Conservation (phyloP, 2,329 filamentous ascomycete genomes). For the Raffaelea albimanens region DNA sequence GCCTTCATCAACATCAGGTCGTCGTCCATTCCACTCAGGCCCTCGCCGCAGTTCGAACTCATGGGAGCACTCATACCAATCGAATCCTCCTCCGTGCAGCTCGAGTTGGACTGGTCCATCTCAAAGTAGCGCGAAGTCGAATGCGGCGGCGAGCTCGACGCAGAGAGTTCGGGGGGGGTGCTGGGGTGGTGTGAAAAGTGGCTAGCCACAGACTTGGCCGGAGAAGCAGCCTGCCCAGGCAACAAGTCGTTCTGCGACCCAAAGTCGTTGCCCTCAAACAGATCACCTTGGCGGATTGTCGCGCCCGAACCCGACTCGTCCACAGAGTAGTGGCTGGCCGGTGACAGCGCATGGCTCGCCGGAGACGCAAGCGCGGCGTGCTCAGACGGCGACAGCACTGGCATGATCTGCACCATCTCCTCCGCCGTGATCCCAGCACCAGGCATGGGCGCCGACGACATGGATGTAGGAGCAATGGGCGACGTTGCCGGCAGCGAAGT, state of each 20-base stretch:
- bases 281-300: too few species aligned
- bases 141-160: slow-evolving; percentile 47
- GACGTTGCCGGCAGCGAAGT: slow-evolving; percentile 15
- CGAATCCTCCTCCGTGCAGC: slow-evolving; percentile 17
- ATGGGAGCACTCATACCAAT: slow-evolving; percentile 22
- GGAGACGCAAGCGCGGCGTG: slow-evolving; percentile 25
- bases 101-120: slow-evolving; percentile 31
- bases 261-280: slow-evolving; percentile 1
- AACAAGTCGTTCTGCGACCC: slow-evolving; percentile 10
- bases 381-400: slow-evolving; percentile 15
- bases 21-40: slow-evolving; percentile 24
- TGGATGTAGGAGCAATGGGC: slow-evolving; percentile 24
- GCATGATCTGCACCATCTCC: slow-evolving; percentile 16
- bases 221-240: slow-evolving; percentile 27
- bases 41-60: slow-evolving; percentile 11
- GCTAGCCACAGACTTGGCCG: slow-evolving; percentile 40
- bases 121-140: slow-evolving; percentile 34
- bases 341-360: slow-evolving; percentile 36
- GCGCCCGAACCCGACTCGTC: too few species aligned
- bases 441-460: slow-evolving; percentile 31
- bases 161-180: slow-evolving; percentile 51
- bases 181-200: slow-evolving; percentile 32
- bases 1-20: slow-evolving; percentile 34
- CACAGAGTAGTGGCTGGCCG: too few species aligned
- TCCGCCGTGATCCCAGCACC: slow-evolving; percentile 9